phyloP scores from a whole-genome alignment of 2,329 filamentous ascomycete genomes.

The Hypoxylon sp. region DNA sequence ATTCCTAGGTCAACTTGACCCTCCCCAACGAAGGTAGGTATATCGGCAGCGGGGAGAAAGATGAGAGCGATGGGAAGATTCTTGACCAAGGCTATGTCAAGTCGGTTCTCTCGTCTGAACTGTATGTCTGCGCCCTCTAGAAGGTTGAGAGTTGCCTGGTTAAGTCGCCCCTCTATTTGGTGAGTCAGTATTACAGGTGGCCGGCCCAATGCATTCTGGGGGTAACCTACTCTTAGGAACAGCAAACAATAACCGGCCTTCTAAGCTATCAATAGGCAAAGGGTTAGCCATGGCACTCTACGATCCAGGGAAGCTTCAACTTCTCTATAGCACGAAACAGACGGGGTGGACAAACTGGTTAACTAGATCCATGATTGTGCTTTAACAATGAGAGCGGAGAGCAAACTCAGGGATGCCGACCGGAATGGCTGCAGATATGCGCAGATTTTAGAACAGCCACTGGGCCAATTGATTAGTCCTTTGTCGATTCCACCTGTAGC shows the following conservation, averaged over 20 bases:
- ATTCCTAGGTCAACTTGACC: conserved; percentile 95
- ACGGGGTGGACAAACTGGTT: conserved; percentile 62
- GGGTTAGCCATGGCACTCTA: conserved; percentile 54
- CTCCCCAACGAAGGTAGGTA: conserved; percentile 97
- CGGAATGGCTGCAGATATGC: conserved; percentile 11
- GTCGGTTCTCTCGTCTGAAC: conserved; percentile 92
- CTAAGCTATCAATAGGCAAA: conserved; percentile 72
- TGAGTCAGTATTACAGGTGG: conserved; percentile 44
- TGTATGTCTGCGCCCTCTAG: conserved; percentile 96
- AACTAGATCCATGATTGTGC: conserved; percentile 66
- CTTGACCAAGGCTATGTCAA: conserved; percentile 98
- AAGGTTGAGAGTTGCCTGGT: conserved; percentile 89
- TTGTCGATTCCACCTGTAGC: neutral
- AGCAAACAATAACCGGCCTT: conserved; percentile 93
- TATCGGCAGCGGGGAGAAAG: conserved; percentile 97
- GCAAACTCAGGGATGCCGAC: conserved; percentile 1
- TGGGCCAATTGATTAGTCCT: conserved; percentile 22
- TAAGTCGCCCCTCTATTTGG: conserved; percentile 86
- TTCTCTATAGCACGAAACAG: conserved; percentile 12
- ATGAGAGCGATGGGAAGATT: conserved; percentile 95
- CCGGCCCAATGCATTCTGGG: neutral
- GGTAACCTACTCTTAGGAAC: conserved; percentile 92
- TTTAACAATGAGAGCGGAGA: neutral
- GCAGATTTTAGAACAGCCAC: conserved; percentile 7
- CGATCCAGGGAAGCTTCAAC: conserved; percentile 4